Base-by-base conservation (phyloP, 2,329 filamentous ascomycete species). In the Neofusicoccum sp. region DNA sequence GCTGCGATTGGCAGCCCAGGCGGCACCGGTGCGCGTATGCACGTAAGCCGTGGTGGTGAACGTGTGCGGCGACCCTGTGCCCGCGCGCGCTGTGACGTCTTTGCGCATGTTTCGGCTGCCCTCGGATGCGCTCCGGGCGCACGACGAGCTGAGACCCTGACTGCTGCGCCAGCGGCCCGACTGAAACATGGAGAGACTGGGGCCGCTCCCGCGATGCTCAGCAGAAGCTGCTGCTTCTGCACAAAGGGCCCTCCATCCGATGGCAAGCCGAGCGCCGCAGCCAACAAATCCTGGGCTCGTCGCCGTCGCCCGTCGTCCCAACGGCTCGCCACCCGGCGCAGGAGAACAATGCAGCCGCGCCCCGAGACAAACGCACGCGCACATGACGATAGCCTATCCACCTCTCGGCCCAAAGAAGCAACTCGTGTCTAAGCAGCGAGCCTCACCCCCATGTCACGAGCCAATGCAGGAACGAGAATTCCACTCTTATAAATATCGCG, bases 361-460 rank as follows among this genome's bases (percentile, higher is more conserved):
- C 36, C 49, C 51, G 51, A 56, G 51, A 56, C 51, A 43, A n/a
- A n/a, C 12, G 49, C 51, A 6, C 14, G 38, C 26, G n/a, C 51
- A 16, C 51, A 56, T 56, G 51, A 56, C 51, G 51, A 26, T 28
- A 44, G 33, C 12, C 51, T 8, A 28, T 56, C 38, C 38, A 56
- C 38, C 11, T 56, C 9, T 12, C 7, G n/a, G 20, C 51, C 38
- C 36, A 43, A 56, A 34, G n/a, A 33, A n/a, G 36, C 16, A 56
- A 24, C 30, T 14, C 38, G 11, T 8, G 16, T 54, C 20, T 41
- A 7, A 12, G 14, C 12, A 40, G 31, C 40, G 36, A 56, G 51
- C 51, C 51, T 56, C 51, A 56, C 28, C 51, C 38, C 36, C 51
- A 43, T 20, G 38, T 56, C 51, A 56, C 51, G 24, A 56, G 51